These are phyloP conservation scores for Benincasa hispida DNA, from an alignment of 306 rosid genomes.

Conservation along the genomic window DNA sequence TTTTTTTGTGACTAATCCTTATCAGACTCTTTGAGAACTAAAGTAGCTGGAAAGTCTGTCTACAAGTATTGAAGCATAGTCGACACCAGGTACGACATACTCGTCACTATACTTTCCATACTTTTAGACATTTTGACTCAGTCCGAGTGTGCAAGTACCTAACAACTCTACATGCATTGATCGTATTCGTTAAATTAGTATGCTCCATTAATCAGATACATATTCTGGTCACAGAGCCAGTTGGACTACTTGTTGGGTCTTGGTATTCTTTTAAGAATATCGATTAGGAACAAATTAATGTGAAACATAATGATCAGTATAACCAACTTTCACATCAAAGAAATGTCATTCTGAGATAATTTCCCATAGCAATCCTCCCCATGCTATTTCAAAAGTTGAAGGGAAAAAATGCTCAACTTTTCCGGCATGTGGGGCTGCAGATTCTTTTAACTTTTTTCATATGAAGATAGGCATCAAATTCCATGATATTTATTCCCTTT, in stretches of 20 bases:
- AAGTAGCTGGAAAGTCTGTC: slow-evolving; percentile 2
- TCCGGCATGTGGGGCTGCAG: slow-evolving; percentile 19
- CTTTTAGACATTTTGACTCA: neutral
- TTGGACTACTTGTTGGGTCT: neutral
- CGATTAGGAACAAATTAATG: neutral
- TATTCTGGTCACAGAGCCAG: slow-evolving; percentile 2
- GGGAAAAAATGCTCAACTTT: slow-evolving; percentile 27
- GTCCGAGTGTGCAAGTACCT: neutral
- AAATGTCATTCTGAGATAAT: neutral
- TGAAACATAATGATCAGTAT: neutral
- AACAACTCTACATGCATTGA: neutral
- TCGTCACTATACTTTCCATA: neutral
- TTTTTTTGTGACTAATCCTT: neutral
- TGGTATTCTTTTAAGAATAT: neutral
- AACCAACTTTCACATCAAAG: neutral
- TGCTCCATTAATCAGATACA: neutral
- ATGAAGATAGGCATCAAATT: slow-evolving; percentile 62
- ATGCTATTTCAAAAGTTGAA: slow-evolving; percentile 10
- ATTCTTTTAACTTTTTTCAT: slow-evolving; percentile 51
- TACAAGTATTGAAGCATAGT: neutral
- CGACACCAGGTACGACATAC: neutral
- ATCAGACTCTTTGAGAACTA: neutral
- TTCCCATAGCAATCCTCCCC: neutral
- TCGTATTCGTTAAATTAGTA: slow-evolving; percentile 8
- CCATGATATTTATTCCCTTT: slow-evolving; percentile 44